Conservation (phyloP, 345 rosid species). For the Fremontodendron californicum region DNA sequence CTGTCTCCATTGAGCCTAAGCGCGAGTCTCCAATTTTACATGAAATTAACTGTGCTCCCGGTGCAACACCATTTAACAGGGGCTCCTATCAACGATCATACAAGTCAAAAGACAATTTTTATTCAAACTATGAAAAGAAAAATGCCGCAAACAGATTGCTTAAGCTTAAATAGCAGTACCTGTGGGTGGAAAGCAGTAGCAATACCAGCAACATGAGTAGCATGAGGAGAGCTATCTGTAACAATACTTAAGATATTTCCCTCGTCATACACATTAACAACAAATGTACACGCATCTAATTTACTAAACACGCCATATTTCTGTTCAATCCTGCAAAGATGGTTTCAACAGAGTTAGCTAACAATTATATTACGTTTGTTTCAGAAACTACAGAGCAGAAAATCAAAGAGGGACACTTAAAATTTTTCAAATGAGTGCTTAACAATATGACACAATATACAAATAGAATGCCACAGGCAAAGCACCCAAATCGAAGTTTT, state of each 20-base stretch:
- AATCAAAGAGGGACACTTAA: background rate
- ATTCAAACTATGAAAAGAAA: background rate
- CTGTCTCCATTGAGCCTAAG: constrained; percentile 95
- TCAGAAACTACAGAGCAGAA: background rate
- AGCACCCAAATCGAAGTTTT: background rate
- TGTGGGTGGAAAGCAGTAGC: constrained; percentile 89
- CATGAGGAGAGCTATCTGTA: constrained; percentile 93
- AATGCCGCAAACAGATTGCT: background rate
- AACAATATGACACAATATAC: background rate
- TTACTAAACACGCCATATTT: constrained; percentile 87
- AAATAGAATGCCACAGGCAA: background rate
- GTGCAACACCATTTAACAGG: constrained; percentile 90
- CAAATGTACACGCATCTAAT: constrained; percentile 89
- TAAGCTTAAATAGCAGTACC: constrained; percentile 40
- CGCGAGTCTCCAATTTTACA: constrained; percentile 98
- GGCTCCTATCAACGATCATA: constrained; percentile 55
- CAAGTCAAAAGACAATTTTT: constrained; percentile 5
- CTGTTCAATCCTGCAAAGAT: constrained; percentile 66
- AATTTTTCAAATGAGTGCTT: background rate
- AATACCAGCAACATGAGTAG: constrained; percentile 98
- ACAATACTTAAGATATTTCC: constrained; percentile 87
- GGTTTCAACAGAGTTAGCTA: background rate
- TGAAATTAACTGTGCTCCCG: constrained; percentile 95
- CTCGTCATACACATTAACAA: constrained; percentile 70
- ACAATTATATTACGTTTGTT: background rate